phyloP scores from a whole-genome alignment of 805 yeast genomes.

The Metschnikowia gelsemii region DNA sequence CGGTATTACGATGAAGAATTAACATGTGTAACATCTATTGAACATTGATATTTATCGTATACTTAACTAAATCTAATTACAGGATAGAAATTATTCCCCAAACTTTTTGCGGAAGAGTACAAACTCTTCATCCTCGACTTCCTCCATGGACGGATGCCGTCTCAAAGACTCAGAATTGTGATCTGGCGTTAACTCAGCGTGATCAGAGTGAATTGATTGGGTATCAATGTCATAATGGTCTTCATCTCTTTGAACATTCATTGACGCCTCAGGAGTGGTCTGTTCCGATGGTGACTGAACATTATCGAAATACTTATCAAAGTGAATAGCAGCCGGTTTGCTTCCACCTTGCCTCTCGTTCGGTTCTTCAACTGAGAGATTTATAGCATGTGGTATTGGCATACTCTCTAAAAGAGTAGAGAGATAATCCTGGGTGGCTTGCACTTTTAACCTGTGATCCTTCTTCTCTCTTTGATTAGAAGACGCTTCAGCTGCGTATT shows the following conservation, averaged over 20 bases:
- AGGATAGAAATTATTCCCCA: slow-evolving; percentile 1
- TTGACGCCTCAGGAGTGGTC: neutral
- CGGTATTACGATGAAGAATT: too few species aligned
- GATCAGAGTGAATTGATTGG: slow-evolving; percentile 15
- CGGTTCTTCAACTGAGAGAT: neutral
- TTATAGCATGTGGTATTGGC: neutral
- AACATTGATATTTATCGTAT: too few species aligned
- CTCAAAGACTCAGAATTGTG: slow-evolving; percentile 9
- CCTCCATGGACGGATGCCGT: slow-evolving; percentile 26
- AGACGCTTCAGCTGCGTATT: slow-evolving; percentile 11
- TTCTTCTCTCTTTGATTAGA: slow-evolving; percentile 3
- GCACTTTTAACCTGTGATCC: slow-evolving; percentile 1
- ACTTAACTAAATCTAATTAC: too few species aligned
- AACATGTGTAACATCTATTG: too few species aligned
- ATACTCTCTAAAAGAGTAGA: slow-evolving; percentile 14
- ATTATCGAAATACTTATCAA: neutral
- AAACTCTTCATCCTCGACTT: slow-evolving; percentile 37
- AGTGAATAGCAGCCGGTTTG: too few species aligned
- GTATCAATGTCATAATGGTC: neutral
- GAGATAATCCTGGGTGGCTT: slow-evolving; percentile 12
- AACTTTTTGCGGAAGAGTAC: slow-evolving; percentile 38
- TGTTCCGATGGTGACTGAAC: neutral
- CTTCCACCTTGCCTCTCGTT: too few species aligned
- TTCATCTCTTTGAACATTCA: neutral
- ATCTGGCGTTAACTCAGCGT: slow-evolving; percentile 3